phyloP scores from a whole-genome alignment of 306 rosid species.

The Inga oerstediana region DNA sequence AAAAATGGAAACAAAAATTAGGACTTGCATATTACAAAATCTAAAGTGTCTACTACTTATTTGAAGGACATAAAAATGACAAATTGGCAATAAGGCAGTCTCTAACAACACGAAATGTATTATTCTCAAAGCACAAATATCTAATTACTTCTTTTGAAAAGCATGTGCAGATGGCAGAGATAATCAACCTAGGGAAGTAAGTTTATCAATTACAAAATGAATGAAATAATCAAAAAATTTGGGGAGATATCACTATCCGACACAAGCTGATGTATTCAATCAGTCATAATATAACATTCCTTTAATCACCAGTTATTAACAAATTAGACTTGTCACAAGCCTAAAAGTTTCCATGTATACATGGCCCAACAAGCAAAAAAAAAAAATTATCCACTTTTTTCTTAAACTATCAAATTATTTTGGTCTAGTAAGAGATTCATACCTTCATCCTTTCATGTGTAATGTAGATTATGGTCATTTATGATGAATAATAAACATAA shows the following conservation, averaged over 20 bases:
- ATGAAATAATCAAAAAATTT: neutral
- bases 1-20: constrained; percentile 33
- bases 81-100: neutral
- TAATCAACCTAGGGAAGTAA: neutral
- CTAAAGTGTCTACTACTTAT: neutral
- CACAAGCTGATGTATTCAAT: neutral
- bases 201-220: neutral
- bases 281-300: neutral
- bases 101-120: neutral
- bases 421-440: neutral
- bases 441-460: neutral
- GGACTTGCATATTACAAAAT: constrained; percentile 1
- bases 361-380: neutral
- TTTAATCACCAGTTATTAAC: neutral
- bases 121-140: neutral
- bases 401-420: too few species aligned
- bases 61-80: neutral
- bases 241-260: neutral
- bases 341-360: neutral
- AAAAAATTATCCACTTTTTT: neutral
- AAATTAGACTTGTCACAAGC: constrained; percentile 3
- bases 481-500: constrained; percentile 14
- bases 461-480: neutral
- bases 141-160: neutral
- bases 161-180: neutral